These are phyloP conservation scores for Saturnispora galanensis DNA, from an alignment of 805 yeast genomes.

Conservation along the genomic window DNA sequence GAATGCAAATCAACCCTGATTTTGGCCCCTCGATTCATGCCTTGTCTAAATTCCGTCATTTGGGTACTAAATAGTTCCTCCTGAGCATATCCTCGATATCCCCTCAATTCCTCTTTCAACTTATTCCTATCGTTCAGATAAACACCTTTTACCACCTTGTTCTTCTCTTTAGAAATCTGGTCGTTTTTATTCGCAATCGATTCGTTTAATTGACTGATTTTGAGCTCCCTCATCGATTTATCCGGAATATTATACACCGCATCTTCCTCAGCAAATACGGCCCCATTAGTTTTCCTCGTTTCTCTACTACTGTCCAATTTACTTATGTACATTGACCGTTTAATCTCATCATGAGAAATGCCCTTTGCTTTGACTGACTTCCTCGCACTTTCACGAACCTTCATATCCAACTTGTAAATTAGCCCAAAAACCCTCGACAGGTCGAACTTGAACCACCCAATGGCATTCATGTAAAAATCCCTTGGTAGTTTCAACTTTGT, in stretches of 20 bases:
- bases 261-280: not conserved
- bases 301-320: not conserved
- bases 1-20: conserved; percentile 48
- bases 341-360: not conserved
- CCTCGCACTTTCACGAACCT: not conserved
- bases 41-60: too few relatives aligned
- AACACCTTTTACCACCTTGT: conserved; percentile 1
- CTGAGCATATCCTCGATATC: conserved; percentile 9
- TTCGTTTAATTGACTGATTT: not conserved
- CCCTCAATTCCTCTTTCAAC: conserved; percentile 5
- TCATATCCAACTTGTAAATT: conserved; percentile 21
- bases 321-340: not conserved
- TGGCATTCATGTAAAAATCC: conserved; percentile 30
- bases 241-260: not conserved
- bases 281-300: not conserved
- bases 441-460: conserved; percentile 38
- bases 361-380: not conserved
- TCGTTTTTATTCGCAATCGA: not conserved
- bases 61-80: conserved; percentile 4
- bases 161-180: not conserved
- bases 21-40: conserved; percentile 6
- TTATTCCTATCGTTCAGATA: not conserved
- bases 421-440: conserved; percentile 31
- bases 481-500: conserved; percentile 29
- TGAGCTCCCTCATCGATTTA: not conserved